Conservation (phyloP, 345 rosid genomes). For the Brassica juncea region DNA sequence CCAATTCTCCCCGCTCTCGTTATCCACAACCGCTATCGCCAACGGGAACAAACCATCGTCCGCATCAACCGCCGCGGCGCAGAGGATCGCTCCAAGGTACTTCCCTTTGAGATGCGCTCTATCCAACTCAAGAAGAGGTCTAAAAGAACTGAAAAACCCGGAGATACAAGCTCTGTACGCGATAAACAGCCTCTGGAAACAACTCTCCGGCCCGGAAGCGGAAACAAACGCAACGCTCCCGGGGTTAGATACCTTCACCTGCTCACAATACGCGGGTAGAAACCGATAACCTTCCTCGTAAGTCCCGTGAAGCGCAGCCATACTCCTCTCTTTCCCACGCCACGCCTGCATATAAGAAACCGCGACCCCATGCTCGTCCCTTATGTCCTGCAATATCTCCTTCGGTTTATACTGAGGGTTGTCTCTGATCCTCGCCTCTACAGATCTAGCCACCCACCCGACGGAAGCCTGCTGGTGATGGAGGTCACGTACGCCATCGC, state of each 20-base stretch:
- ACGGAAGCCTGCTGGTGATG: constrained; percentile 99
- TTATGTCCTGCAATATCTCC: constrained; percentile 91
- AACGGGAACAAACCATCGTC: constrained; percentile 82
- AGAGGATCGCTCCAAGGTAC: constrained; percentile 79
- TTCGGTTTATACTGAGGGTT: constrained; percentile 97
- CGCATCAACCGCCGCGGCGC: constrained; percentile 97
- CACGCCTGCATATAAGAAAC: constrained; percentile 99
- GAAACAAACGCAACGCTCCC: constrained; percentile 93
- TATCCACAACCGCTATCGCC: constrained; percentile 86
- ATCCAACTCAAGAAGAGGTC: constrained; percentile 95
- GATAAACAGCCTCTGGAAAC: constrained; percentile 92
- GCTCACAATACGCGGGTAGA: constrained; percentile 91
- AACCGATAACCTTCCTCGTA: constrained; percentile 93
- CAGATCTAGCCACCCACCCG: constrained; percentile 99
- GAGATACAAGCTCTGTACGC: constrained; percentile 89
- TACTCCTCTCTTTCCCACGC: constrained; percentile 99
- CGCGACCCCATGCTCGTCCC: constrained; percentile 95
- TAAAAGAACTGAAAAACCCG: constrained; percentile 85
- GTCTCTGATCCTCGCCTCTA: constrained; percentile 87
- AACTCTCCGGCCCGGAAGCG: constrained; percentile 80
- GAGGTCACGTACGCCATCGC: constrained; percentile 89
- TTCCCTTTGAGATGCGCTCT: constrained; percentile 92
- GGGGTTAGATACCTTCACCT: constrained; percentile 72
- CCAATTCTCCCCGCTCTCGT: constrained; percentile 90
- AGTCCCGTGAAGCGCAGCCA: constrained; percentile 99